These are phyloP conservation scores for Aureobasidium sp. DNA, from an alignment of 2,329 filamentous ascomycete species.

Conservation along the genomic window DNA sequence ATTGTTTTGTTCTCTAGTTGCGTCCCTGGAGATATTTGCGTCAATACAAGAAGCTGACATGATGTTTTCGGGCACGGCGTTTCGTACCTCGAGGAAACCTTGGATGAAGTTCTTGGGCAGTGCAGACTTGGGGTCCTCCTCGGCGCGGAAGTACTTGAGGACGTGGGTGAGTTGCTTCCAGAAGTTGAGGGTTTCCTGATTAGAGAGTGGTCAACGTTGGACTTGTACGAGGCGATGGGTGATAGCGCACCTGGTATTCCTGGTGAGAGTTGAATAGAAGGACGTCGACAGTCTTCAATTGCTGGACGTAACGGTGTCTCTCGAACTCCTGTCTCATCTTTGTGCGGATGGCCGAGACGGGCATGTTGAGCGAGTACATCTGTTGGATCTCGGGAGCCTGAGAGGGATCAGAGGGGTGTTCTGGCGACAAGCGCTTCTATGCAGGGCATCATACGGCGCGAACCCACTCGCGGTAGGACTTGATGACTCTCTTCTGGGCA, in stretches of 20 bases:
- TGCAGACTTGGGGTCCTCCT: constrained; percentile 67
- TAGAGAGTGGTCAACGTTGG: not conserved
- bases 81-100: constrained; percentile 82
- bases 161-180: constrained; percentile 97
- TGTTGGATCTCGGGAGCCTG: constrained; percentile 94
- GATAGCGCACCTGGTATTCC: constrained; percentile 77
- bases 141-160: constrained; percentile 91
- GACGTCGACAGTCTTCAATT: constrained; percentile 80
- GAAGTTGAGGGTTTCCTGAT: constrained; percentile 98
- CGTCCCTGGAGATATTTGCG: constrained; percentile 26
- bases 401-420: constrained; percentile 5
- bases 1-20: constrained; percentile 24
- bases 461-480: constrained; percentile 91
- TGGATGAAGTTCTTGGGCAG: constrained; percentile 86
- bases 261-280: constrained; percentile 83
- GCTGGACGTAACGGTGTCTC: constrained; percentile 84
- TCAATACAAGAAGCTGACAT: constrained; percentile 2
- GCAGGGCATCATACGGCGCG: constrained; percentile 67
- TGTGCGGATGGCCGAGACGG: constrained; percentile 78
- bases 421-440: not conserved
- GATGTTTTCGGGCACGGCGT: not conserved
- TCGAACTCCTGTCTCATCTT: constrained; percentile 97
- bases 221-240: not conserved
- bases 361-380: constrained; percentile 91
- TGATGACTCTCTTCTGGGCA: constrained; percentile 77